Evolutionary conservation across 345 rosid genomes (phyloP).

Genomic region (Geranium brycei): DNA sequence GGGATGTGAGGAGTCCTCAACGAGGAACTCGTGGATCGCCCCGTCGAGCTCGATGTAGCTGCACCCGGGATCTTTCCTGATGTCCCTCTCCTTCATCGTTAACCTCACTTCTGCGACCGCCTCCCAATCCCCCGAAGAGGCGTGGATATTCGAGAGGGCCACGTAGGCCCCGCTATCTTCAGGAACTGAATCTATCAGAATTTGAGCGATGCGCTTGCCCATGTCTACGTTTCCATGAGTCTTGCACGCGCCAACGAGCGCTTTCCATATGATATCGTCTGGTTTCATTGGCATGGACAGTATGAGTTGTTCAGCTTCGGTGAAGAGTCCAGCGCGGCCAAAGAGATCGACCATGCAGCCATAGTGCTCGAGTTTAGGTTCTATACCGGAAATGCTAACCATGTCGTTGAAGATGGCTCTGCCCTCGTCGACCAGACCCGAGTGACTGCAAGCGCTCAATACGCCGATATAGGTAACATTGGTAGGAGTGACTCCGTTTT

Average conservation of each 20-base stretch:
- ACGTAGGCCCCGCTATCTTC: constrained; percentile 62
- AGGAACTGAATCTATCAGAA: constrained; percentile 44
- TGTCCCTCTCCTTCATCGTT: constrained; percentile 53
- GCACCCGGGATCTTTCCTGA: constrained; percentile 64
- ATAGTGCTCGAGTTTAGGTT: constrained; percentile 60
- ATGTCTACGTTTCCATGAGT: constrained; percentile 40
- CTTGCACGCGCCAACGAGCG: constrained; percentile 54
- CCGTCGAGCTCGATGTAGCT: constrained; percentile 65
- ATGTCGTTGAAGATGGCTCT: constrained; percentile 35
- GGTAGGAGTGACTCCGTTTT: constrained; percentile 24
- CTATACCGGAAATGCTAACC: constrained; percentile 34
- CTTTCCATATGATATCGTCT: constrained; percentile 58
- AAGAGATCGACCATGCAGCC: constrained; percentile 69
- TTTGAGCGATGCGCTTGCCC: constrained; percentile 41
- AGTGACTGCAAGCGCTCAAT: constrained; percentile 57
- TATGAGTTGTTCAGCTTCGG: constrained; percentile 55
- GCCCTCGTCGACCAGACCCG: constrained; percentile 52
- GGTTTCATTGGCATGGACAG: constrained; percentile 41
- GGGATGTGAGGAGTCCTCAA: constrained; percentile 56
- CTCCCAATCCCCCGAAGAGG: constrained; percentile 45
- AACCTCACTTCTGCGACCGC: constrained; percentile 48
- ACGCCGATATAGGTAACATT: constrained; percentile 48
- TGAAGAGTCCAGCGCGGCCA: constrained; percentile 44
- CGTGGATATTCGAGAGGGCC: constrained; percentile 54
- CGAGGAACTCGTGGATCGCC: constrained; percentile 42